phyloP scores from a whole-genome alignment of 1,139 yeast genomes.

The Hansenula sp. region DNA sequence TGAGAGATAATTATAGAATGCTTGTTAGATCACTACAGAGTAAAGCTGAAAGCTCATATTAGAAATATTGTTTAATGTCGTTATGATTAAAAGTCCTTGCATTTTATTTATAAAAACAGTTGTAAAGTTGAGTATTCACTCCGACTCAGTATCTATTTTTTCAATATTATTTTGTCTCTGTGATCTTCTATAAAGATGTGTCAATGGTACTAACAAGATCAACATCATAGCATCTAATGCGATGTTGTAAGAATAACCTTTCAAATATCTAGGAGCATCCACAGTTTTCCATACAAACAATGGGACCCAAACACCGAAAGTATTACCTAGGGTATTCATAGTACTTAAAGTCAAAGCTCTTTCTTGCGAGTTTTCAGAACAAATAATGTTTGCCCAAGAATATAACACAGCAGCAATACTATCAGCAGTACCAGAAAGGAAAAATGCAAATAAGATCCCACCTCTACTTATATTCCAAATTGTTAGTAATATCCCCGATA shows the following conservation, averaged over 20 bases:
- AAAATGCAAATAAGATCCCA: conserved; percentile 32
- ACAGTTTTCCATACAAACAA: conserved; percentile 50
- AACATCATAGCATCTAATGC: conserved; percentile 24
- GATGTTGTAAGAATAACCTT: conserved; percentile 41
- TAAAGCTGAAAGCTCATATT: neutral
- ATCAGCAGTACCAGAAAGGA: conserved; percentile 30
- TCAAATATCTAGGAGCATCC: conserved; percentile 47
- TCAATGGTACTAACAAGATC: conserved; percentile 5
- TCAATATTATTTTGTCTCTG: neutral
- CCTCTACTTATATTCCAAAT: conserved; percentile 19
- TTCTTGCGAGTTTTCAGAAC: conserved; percentile 30
- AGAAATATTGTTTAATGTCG: no score
- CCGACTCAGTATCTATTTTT: neutral
- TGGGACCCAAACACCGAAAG: conserved; percentile 43
- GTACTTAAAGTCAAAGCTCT: conserved; percentile 32
- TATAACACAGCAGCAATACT: conserved; percentile 32
- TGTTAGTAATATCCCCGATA: conserved; percentile 4
- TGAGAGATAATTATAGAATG: conserved; percentile 1
- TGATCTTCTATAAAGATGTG: conserved; percentile 3
- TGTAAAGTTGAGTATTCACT: neutral
- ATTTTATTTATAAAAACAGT: neutral
- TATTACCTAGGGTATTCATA: conserved; percentile 41
- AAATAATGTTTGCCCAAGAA: conserved; percentile 31
- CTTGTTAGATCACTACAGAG: neutral
- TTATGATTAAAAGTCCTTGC: no score